Percentiles rank a stretch among this genome's conserved stretches.
Evolutionary conservation across 1,284 basidiomycete genomes (phyloP).

Genomic region (Cutaneotrichosporon sp.): DNA sequence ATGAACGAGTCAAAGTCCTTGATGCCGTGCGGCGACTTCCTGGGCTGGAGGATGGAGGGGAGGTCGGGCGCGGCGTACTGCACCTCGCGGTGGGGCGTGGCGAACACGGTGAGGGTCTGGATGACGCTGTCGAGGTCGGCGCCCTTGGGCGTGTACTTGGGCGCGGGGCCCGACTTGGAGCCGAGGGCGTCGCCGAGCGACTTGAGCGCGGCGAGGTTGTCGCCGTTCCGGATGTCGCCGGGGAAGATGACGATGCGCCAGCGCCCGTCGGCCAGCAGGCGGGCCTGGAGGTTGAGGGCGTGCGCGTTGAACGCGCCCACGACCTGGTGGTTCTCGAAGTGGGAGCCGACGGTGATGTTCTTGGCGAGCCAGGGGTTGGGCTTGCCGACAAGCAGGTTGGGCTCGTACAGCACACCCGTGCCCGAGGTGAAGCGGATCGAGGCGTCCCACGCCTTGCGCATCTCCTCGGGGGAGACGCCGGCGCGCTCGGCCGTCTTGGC

Average conservation of each 20-base stretch:
- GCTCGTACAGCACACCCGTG: constrained; percentile 52
- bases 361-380: constrained; percentile 14
- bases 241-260: constrained; percentile 72
- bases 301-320: constrained; percentile 66
- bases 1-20: constrained; percentile 32
- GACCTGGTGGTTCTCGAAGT: constrained; percentile 53
- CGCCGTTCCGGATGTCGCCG: constrained; percentile 58
- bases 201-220: constrained; percentile 55
- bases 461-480: constrained; percentile 53
- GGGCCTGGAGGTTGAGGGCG: constrained; percentile 67
- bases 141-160: constrained; percentile 49
- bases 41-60: constrained; percentile 24
- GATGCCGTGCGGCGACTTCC: constrained; percentile 21
- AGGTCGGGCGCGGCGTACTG: constrained; percentile 17
- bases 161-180: constrained; percentile 30
- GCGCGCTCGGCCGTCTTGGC: constrained; percentile 52
- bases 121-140: constrained; percentile 29
- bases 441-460: constrained; percentile 19
- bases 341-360: constrained; percentile 61
- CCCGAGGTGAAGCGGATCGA: constrained; percentile 28
- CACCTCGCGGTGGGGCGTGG: constrained; percentile 22
- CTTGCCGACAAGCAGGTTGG: constrained; percentile 13
- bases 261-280: constrained; percentile 67
- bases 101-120: constrained; percentile 28
- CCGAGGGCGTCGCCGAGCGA: constrained; percentile 49